Evolutionary conservation across 306 rosid genomes (phyloP), one percentile per base, ranked within the genome.

Genomic region (Cucumis melo): DNA sequence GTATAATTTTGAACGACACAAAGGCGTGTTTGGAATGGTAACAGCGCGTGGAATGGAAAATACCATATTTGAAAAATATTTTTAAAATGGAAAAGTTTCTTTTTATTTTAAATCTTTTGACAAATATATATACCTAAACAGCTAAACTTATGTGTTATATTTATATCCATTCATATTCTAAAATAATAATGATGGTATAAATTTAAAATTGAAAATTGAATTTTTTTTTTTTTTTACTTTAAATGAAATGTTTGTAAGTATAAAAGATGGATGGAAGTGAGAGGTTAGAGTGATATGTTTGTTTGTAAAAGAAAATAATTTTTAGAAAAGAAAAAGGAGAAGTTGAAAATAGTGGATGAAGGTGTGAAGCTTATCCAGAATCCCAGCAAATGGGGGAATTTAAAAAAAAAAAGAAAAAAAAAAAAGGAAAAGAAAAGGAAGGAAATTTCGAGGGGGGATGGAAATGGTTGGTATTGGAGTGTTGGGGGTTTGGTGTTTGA

Each of bases 11-110:
- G 17, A 66, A 61, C 41, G 53, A 59, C 36, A 44, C 15, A 41
- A 80, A 91, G 89, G 84, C 97, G 98, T 88, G 96, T 93, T 70
- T 42, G 60, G 77, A 70, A 70, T 70, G 39, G 75, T 10, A 67
- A 67, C 34, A 67, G 34, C 54, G 54, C 74, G 74, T 67, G 55
- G 91, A 67, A 82, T 64, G 81, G 72, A 63, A 81, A 64, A 80
- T 57, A 84, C 79, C 59, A 83, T 62, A 82, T 87, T 85, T 56
- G 55, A 41, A 75, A 44, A 76, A 58, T 5, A 75, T 20, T 44
- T 42, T 68, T 1, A 5, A 5, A 38, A 63, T 55, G n/a, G 1
- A 61, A 61, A 0, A 13, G 14, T 59, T 24, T 46, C 53, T 6
- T 46, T 46, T 44, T 10, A 44, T 44, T 44, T 44, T 10, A 42